Evolutionary conservation across 805 yeast genomes (phyloP), one percentile per base, ranked within the genome.

Genomic region (Yarrowia bubula): DNA sequence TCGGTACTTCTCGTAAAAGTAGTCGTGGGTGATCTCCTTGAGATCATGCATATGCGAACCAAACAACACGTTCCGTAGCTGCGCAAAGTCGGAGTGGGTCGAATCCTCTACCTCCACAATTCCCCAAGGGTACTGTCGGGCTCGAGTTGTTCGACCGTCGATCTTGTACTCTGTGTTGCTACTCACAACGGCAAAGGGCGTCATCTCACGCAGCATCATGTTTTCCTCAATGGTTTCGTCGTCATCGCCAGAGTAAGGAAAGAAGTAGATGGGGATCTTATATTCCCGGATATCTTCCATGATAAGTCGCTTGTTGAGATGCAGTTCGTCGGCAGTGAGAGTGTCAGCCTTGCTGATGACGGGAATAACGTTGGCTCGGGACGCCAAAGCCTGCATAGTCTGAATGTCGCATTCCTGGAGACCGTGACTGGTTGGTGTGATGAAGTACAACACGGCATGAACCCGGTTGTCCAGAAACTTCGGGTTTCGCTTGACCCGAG

Each of bases 321-420:
- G 81, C 68, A 91, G 77, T 78, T 92, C 98, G 66, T 85, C 88
- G 69, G 84, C 86, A 10, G 96, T 88, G 71, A 92, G 80, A 17
- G 96, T 86, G 76, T 92, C 98, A 18, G 95, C 83, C 76, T 92
- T 92, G 72, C 92, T 85, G 70, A 92, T 85, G 63, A 92, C 84
- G 14, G 98, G 98, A 66, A 92, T 85, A 73, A 92, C 83, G 74
- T 92, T 92, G 66, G 88, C 96, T 71, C 90, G 85, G 64, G 86
- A 85, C 68, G 91, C 91, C 66, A 92, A 81, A 72, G 85, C 84
- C 73, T 84, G 87, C 87, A 92, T 86, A 71, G 91, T 83, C 70
- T 83, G 86, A 67, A 92, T 80, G 73, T 93, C 98, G 46, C 89
- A 78, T 71, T 88, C 92, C 63, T 86, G 84, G 2, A 79, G 75